Evolutionary conservation across 164 flowering plant genomes (phyloP).

Genomic region (Annona squamosa): DNA sequence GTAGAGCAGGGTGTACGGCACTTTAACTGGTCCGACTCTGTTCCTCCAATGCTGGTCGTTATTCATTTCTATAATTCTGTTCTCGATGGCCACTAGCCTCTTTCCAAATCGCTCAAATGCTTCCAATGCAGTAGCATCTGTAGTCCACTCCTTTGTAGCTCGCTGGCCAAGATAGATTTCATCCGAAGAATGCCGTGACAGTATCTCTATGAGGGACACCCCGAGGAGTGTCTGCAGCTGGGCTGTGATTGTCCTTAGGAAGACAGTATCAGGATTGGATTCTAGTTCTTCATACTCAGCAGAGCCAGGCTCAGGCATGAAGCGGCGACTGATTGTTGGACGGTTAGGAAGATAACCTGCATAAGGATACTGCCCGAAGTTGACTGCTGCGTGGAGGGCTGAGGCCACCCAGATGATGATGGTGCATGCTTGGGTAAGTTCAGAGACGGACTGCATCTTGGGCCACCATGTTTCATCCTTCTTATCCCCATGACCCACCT

Average conservation of each 20-base stretch:
- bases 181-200: constrained; percentile 73
- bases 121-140: constrained; percentile 37
- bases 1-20: constrained; percentile 71
- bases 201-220: constrained; percentile 57
- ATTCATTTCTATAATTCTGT: constrained; percentile 45
- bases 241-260: constrained; percentile 62
- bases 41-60: constrained; percentile 42
- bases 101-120: constrained; percentile 56
- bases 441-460: constrained; percentile 41
- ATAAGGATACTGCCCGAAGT: constrained; percentile 85
- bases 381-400: constrained; percentile 86
- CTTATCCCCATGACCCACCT: constrained; percentile 69
- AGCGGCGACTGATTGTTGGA: constrained; percentile 68
- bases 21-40: constrained; percentile 57
- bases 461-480: constrained; percentile 82
- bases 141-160: constrained; percentile 54
- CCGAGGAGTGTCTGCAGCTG: constrained; percentile 76
- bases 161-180: constrained; percentile 78
- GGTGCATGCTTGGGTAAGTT: constrained; percentile 52
- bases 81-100: constrained; percentile 46
- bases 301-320: constrained; percentile 81
- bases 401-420: constrained; percentile 81
- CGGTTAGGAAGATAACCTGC: constrained; percentile 86
- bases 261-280: constrained; percentile 45
- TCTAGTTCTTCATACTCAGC: constrained; percentile 57